These are phyloP conservation scores for Calonectria pseudoreteaudii DNA, from an alignment of 2,329 filamentous ascomycete species.

Conservation along the genomic window DNA sequence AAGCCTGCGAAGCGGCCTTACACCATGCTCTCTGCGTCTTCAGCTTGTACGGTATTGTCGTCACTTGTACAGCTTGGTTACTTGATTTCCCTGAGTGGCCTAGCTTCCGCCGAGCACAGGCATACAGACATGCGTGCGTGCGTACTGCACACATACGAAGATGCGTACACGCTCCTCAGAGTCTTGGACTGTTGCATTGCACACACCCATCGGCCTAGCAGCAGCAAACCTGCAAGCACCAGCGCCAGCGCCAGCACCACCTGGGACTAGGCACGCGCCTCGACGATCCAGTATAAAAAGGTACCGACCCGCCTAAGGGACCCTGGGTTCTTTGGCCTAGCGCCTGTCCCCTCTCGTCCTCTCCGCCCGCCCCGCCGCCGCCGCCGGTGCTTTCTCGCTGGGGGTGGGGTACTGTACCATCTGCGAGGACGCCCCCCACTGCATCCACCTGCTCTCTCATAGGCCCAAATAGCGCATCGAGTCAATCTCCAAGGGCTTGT, in stretches of 20 bases:
- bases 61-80: not conserved
- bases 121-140: not conserved
- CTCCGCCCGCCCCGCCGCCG: constrained; percentile 18
- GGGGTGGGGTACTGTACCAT: constrained; percentile 11
- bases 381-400: constrained; percentile 17
- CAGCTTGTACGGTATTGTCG: not conserved
- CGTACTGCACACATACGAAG: not conserved
- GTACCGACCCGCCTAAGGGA: constrained; percentile 11
- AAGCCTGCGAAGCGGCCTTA: not conserved
- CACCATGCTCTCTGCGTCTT: not conserved
- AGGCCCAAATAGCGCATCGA: constrained; percentile 1
- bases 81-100: not conserved
- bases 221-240: not conserved
- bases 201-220: not conserved
- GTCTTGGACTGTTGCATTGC: constrained; percentile 1
- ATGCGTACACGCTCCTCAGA: not conserved
- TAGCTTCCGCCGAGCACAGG: not conserved
- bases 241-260: not conserved
- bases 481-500: constrained; percentile 12
- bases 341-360: constrained; percentile 13
- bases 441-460: not conserved
- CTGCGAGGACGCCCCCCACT: constrained; percentile 3
- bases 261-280: constrained; percentile 11
- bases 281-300: constrained; percentile 15
- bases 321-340: constrained; percentile 13